phyloP scores from a whole-genome alignment of 208 protist genomes.

The Angomonas deanei region DNA sequence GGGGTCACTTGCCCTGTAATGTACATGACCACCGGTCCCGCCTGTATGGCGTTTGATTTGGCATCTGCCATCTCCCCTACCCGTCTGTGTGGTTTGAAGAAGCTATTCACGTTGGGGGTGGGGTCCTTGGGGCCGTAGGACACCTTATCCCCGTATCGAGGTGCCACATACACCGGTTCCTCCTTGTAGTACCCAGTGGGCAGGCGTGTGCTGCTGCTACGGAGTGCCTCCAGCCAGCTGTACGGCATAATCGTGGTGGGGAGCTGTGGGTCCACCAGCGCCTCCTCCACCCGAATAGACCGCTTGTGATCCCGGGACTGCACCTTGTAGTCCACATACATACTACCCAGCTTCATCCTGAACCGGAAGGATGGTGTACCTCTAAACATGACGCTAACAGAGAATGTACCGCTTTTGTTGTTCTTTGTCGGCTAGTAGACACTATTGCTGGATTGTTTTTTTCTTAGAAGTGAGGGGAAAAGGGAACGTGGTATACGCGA shows the following conservation, averaged over 20 bases:
- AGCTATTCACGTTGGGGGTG: neutral
- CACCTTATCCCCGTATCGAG: slow-evolving; percentile 29
- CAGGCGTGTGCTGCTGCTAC: slow-evolving; percentile 58
- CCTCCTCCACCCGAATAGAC: slow-evolving; percentile 70
- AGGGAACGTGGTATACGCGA: too few species aligned
- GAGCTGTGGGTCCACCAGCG: slow-evolving; percentile 65
- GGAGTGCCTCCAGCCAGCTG: slow-evolving; percentile 73
- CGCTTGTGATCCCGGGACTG: slow-evolving; percentile 71
- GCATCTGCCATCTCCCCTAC: neutral
- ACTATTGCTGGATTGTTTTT: neutral
- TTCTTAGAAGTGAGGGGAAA: too few species aligned
- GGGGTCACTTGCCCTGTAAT: slow-evolving; percentile 73
- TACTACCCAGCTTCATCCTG: slow-evolving; percentile 52
- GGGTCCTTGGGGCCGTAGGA: neutral
- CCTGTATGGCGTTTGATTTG: slow-evolving; percentile 48
- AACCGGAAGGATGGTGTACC: slow-evolving; percentile 25
- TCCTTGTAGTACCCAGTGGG: slow-evolving; percentile 71
- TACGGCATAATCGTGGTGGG: slow-evolving; percentile 59
- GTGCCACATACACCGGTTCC: slow-evolving; percentile 37
- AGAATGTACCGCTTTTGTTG: neutral
- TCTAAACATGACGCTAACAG: slow-evolving; percentile 26
- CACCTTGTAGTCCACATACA: slow-evolving; percentile 85
- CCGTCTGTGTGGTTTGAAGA: neutral
- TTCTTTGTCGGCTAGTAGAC: neutral
- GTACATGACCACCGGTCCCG: slow-evolving; percentile 81